Conservation (phyloP, 2,329 filamentous ascomycete species). For the Pseudogymnoascus sp. region DNA sequence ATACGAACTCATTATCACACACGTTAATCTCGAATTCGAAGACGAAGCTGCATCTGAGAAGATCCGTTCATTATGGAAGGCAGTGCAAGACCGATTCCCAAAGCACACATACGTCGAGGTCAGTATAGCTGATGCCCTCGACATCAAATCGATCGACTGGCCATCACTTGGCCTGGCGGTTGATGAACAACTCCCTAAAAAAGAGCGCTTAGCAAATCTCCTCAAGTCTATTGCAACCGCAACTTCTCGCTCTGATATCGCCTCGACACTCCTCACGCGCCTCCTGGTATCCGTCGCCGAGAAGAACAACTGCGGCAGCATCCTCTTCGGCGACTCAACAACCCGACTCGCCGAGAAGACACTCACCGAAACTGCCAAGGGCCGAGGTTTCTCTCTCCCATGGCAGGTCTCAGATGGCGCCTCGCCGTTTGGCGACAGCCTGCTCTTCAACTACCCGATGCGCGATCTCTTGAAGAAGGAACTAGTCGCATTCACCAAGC, state of each 20-base stretch:
- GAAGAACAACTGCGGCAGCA: conserved; percentile 53
- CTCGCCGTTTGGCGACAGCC: conserved; percentile 21
- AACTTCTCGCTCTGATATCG: conserved; percentile 69
- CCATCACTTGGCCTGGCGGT: conserved; percentile 32
- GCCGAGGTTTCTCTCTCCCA: conserved; percentile 75
- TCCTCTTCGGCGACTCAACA: conserved; percentile 81
- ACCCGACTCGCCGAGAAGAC: conserved; percentile 82
- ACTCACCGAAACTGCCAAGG: conserved; percentile 83
- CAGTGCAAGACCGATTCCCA: conserved; percentile 54
- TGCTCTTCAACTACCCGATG: conserved; percentile 66
- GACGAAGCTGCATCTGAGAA: conserved; percentile 16
- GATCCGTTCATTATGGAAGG: conserved; percentile 7
- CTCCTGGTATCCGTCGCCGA: conserved; percentile 63
- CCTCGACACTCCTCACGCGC: conserved; percentile 63
- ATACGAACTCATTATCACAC: conserved; percentile 60
- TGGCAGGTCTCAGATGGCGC: conserved; percentile 73
- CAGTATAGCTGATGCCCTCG: conserved; percentile 57
- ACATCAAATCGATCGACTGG: conserved; percentile 48
- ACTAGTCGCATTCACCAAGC: conserved; percentile 57
- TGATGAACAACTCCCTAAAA: conserved; percentile 17
- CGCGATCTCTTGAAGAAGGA: conserved; percentile 82
- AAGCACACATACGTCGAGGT: conserved; percentile 56
- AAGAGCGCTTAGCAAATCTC: conserved; percentile 42
- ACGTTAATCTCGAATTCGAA: conserved; percentile 33
- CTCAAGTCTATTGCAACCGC: conserved; percentile 57